Evolutionary conservation across 2,329 filamentous ascomycete species (phyloP), one percentile per base, ranked within the genome.

Genomic region (Teratosphaeria nubilosa): DNA sequence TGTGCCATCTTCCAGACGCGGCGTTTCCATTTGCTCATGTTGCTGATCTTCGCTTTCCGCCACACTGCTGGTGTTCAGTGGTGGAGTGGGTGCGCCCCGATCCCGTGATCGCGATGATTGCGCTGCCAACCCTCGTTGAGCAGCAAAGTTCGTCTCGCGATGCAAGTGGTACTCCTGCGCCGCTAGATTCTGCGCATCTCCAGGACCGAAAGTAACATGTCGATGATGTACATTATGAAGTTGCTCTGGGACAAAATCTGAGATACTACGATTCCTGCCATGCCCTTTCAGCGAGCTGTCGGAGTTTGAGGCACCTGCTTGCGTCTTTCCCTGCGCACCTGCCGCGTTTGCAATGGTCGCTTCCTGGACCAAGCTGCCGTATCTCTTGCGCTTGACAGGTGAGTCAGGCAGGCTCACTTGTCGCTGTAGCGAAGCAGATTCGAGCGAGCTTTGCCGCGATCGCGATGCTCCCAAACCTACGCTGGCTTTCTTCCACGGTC

Each of bases 221-320:
- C 90, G 83, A 32, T 77, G 75, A 68, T 84, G 88, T 0, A 86
- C 80, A 54, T 87, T 81, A 51, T 84, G 79, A 63, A 86, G 77
- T 5, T 82, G 76, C 56, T 94, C 88, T 1, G 91, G 90, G 0
- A 85, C 80, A 72, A 95, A 96, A 63, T 96, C 91, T 75, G 91
- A 96, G 27, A 94, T 77, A 72, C 91, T 96, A 66, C 91, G 82
- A 71, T 94, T 91, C 59, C 88, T 82, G 13, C 78, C 77, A 58
- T 70, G 88, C 62, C 65, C 30, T 53, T 58, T 56, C 5, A 48
- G 41, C 9, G 41, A 20, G n/a, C 9, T 22, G 41, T 48, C n/a
- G n/a, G 31, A 50, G 2, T 24, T 41, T 51, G 52, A 31, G 52
- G 25, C 48, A n/a, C 32, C 31, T 57, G 50, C 59, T 54, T 65